Conservation (phyloP, 176 grass and related monocot species). For the Thinopyrum elongatum region DNA sequence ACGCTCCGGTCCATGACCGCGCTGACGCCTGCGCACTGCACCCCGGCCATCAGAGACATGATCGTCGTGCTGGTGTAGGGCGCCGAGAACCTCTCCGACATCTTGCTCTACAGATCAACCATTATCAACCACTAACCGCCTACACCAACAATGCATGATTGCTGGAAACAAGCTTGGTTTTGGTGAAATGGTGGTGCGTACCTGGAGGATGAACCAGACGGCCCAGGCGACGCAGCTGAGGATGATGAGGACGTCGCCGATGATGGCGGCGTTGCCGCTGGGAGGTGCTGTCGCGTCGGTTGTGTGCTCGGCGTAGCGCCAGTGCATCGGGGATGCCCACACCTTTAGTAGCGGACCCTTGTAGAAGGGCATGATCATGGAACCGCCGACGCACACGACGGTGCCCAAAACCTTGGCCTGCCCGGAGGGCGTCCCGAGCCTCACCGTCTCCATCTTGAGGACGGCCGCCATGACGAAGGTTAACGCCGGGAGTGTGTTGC, state of each 20-base stretch:
- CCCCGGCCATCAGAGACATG: slow-evolving; percentile 69
- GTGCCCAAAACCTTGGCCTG: slow-evolving; percentile 74
- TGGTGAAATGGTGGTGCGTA: neutral
- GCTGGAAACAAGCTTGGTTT: neutral
- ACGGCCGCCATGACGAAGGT: slow-evolving; percentile 81
- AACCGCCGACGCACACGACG: slow-evolving; percentile 65
- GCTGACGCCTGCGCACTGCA: slow-evolving; percentile 61
- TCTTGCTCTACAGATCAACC: slow-evolving; percentile 46
- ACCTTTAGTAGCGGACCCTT: slow-evolving; percentile 53
- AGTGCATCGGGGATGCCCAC: slow-evolving; percentile 60
- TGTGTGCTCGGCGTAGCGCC: slow-evolving; percentile 62
- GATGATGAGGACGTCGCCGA: slow-evolving; percentile 68
- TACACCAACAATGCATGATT: neutral
- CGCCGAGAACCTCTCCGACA: slow-evolving; percentile 66
- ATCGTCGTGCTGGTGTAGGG: slow-evolving; percentile 85
- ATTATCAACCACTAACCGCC: neutral
- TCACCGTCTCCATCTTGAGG: slow-evolving; percentile 57
- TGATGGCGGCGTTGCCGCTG: neutral
- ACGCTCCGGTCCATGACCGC: slow-evolving; percentile 45
- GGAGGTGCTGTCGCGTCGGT: slow-evolving; percentile 7
- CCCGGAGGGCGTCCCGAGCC: slow-evolving; percentile 29
- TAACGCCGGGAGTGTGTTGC: slow-evolving; percentile 79
- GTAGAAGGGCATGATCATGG: slow-evolving; percentile 95
- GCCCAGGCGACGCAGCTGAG: slow-evolving; percentile 73
- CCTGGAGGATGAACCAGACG: slow-evolving; percentile 87